phyloP scores from a whole-genome alignment of 2,329 filamentous ascomycete genomes.

The Trichoderma sp. region DNA sequence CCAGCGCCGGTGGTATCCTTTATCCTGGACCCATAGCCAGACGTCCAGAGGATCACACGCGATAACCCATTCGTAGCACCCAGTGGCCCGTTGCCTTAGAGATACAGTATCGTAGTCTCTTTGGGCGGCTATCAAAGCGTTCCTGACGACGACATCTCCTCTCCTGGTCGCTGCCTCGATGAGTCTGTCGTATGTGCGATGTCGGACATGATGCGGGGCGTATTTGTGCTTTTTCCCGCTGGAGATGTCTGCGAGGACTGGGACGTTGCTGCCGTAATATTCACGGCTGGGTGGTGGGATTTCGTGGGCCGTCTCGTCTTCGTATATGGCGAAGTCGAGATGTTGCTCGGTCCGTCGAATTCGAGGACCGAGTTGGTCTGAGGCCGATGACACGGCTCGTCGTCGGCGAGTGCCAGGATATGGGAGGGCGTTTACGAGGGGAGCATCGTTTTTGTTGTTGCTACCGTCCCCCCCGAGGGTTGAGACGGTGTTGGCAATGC shows the following conservation, averaged over 20 bases:
- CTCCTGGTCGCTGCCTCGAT: background rate
- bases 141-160: background rate
- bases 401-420: background rate
- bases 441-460: background rate
- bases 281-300: background rate
- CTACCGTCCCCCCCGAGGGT: background rate
- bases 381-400: background rate
- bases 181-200: background rate
- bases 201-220: background rate
- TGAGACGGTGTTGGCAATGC: background rate
- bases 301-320: background rate
- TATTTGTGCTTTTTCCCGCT: background rate
- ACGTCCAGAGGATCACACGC: background rate
- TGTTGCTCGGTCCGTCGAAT: background rate
- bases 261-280: conserved; percentile 27
- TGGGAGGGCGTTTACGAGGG: background rate
- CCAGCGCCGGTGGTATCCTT: conserved; percentile 21
- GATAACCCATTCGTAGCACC: conserved; percentile 7
- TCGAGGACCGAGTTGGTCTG: background rate
- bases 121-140: background rate
- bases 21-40: conserved; percentile 23
- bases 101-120: background rate
- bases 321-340: conserved; percentile 10
- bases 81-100: background rate
- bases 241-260: conserved; percentile 8